These are phyloP conservation scores for Suhomyces emberorum DNA, from an alignment of 805 yeast genomes.

Conservation along the genomic window DNA sequence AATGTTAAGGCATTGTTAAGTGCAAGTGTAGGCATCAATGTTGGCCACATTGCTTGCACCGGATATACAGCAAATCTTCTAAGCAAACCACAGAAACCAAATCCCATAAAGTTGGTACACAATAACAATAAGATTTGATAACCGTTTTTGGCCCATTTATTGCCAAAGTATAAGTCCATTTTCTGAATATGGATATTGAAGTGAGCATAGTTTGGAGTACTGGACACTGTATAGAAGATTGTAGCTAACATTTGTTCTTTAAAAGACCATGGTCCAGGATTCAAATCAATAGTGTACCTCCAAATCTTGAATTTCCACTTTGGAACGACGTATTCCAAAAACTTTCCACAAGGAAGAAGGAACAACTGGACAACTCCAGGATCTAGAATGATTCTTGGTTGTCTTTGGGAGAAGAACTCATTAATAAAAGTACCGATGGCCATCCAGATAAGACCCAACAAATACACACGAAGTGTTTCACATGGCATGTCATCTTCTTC, in stretches of 20 bases:
- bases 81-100: constrained; percentile 29
- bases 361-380: constrained; percentile 46
- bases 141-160: constrained; percentile 28
- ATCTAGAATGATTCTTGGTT: constrained; percentile 44
- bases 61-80: constrained; percentile 46
- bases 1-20: constrained; percentile 24
- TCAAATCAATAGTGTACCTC: constrained; percentile 41
- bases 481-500: constrained; percentile 43
- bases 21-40: constrained; percentile 27
- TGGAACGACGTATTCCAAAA: constrained; percentile 33
- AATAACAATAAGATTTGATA: constrained; percentile 22
- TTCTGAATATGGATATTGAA: constrained; percentile 9
- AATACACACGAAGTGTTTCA: constrained; percentile 55
- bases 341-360: constrained; percentile 43
- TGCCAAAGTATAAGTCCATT: constrained; percentile 18
- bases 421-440: constrained; percentile 54
- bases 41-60: constrained; percentile 52
- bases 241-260: constrained; percentile 69
- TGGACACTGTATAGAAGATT: constrained; percentile 34
- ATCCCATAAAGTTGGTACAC: constrained; percentile 26
- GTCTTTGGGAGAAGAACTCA: constrained; percentile 53
- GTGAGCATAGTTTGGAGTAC: constrained; percentile 19
- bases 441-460: constrained; percentile 49
- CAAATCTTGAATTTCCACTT: constrained; percentile 24
- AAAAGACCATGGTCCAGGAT: constrained; percentile 62